These are phyloP conservation scores for Malassezia pachydermatis DNA, from an alignment of 1,284 basidiomycete genomes.

Conservation along the genomic window DNA sequence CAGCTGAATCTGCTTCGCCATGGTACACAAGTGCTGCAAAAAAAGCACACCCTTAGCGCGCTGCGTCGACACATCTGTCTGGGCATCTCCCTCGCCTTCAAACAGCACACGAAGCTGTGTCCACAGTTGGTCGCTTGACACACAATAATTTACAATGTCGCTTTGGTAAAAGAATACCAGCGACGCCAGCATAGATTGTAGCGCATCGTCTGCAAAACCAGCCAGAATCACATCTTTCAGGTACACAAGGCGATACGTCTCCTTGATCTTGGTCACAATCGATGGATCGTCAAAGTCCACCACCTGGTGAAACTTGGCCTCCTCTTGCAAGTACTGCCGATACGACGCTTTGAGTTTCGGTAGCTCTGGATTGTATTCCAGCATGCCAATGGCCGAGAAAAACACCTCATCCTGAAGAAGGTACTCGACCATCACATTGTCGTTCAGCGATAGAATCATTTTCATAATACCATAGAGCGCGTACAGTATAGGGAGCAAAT, in stretches of 20 bases:
- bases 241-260: conserved; percentile 90
- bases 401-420: conserved; percentile 88
- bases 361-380: conserved; percentile 98
- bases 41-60: conserved; percentile 54
- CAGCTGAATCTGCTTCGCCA: conserved; percentile 93
- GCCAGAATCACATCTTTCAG: conserved; percentile 96
- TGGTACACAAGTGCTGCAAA: conserved; percentile 80
- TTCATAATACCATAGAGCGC: conserved; percentile 85
- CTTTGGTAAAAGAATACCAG: conserved; percentile 98
- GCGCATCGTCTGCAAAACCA: conserved; percentile 84
- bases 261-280: conserved; percentile 62
- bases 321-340: conserved; percentile 75
- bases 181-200: conserved; percentile 90
- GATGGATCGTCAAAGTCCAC: conserved; percentile 39
- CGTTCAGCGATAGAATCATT: conserved; percentile 89
- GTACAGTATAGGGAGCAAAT: conserved; percentile 78
- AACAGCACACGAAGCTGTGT: conserved; percentile 68
- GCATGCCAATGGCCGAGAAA: conserved; percentile 82
- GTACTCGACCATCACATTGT: conserved; percentile 87
- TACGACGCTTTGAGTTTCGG: conserved; percentile 90
- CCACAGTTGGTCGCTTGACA: conserved; percentile 66
- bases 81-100: conserved; percentile 21
- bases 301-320: conserved; percentile 59
- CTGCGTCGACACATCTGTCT: conserved; percentile 13
- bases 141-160: conserved; percentile 85